Percentiles rank a stretch among this genome's conserved stretches.
These are phyloP conservation scores for Eutrema yunnanense DNA, from an alignment of 345 rosid genomes.

Conservation along the genomic window DNA sequence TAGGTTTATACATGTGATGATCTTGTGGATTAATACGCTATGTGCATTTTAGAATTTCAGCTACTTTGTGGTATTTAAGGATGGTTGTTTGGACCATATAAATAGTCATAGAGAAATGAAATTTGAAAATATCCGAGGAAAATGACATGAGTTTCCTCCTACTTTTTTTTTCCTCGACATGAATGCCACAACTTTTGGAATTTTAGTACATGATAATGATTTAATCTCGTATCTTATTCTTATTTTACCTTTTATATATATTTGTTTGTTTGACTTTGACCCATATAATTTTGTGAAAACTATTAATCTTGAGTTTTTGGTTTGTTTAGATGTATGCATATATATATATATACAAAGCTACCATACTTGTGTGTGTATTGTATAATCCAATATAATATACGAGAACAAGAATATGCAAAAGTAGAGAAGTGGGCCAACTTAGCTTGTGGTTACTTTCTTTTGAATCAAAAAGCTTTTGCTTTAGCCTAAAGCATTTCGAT, in stretches of 20 bases:
- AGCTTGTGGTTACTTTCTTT: conserved; percentile 21
- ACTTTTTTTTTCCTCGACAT: conserved; percentile 7
- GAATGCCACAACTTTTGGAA: conserved; percentile 17
- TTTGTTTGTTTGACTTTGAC: not conserved
- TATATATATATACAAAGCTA: not conserved
- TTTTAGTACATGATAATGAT: not conserved
- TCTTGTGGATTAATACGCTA: not conserved
- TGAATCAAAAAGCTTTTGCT: conserved; percentile 30
- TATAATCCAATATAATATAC: not conserved
- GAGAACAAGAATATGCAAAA: conserved; percentile 13
- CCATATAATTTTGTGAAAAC: not conserved
- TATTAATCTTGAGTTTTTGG: not conserved
- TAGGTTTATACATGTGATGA: not conserved
- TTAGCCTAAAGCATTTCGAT: conserved; percentile 28
- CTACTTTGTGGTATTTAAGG: not conserved
- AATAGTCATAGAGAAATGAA: not conserved
- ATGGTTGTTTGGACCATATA: conserved; percentile 4
- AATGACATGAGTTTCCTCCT: conserved; percentile 9
- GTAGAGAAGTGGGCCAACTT: conserved; percentile 13
- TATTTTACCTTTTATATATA: not conserved
- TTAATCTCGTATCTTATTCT: not conserved
- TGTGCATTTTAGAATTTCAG: not conserved
- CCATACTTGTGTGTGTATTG: not conserved
- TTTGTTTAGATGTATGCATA: not conserved
- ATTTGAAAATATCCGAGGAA: conserved; percentile 5